phyloP scores from a whole-genome alignment of 2,329 filamentous ascomycete species.

The Fusarium pseudoanthophilum region DNA sequence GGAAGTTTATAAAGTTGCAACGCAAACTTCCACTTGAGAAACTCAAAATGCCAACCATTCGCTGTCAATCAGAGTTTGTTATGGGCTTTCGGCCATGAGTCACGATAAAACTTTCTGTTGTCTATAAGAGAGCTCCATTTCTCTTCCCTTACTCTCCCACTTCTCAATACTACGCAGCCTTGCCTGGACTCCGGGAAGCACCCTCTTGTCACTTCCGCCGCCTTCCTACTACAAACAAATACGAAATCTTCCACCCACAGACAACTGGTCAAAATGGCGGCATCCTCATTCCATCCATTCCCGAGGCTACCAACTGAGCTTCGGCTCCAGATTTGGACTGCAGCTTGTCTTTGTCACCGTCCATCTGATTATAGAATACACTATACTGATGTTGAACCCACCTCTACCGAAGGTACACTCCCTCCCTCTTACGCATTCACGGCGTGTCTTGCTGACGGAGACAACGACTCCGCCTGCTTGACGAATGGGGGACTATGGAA shows the following conservation, averaged over 20 bases:
- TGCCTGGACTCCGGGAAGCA: neutral
- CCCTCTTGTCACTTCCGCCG: neutral
- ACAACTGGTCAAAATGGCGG: neutral
- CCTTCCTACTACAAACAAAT: neutral
- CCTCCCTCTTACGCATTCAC: fast-evolving
- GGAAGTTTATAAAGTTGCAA: fast-evolving
- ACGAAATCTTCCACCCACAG: no score
- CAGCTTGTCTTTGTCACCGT: fast-evolving
- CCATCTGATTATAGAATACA: neutral
- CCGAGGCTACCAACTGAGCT: neutral
- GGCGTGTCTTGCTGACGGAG: neutral
- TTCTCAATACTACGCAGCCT: neutral
- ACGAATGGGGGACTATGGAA: neutral
- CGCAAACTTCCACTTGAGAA: no score
- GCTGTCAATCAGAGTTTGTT: neutral
- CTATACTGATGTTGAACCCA: neutral
- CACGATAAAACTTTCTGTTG: neutral
- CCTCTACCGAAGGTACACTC: neutral
- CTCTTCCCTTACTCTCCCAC: no score
- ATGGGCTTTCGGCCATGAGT: neutral
- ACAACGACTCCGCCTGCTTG: neutral
- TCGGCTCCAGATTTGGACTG: neutral
- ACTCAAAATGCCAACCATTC: neutral
- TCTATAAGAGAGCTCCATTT: neutral
- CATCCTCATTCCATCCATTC: neutral